A percentile compares a stretch with the other conserved stretches of the same genome.
phyloP scores from a whole-genome alignment of 1,284 basidiomycete species.

The Puccinia hordei region DNA sequence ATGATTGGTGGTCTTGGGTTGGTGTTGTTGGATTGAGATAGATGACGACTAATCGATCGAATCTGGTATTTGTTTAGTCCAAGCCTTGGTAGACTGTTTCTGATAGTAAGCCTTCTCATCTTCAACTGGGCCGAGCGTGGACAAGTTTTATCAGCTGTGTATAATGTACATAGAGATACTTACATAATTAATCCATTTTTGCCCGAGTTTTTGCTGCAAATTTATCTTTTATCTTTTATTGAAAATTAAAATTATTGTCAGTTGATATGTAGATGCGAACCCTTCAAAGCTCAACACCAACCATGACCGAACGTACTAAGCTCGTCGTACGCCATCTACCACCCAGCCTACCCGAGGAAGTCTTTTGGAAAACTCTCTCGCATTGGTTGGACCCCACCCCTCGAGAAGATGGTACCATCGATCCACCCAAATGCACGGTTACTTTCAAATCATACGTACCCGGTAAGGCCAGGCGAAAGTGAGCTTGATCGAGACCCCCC shows the following conservation, averaged over 20 bases:
- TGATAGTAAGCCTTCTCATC: too few species aligned
- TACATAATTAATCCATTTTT: too few species aligned
- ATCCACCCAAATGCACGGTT: slow-evolving; percentile 66
- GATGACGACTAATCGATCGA: background rate
- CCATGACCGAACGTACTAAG: slow-evolving; percentile 65
- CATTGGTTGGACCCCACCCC: slow-evolving; percentile 79
- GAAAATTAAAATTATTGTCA: background rate
- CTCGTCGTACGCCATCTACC: slow-evolving; percentile 84
- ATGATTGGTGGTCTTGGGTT: slow-evolving; percentile 29
- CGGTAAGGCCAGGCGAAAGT: slow-evolving; percentile 53
- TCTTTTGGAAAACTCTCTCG: slow-evolving; percentile 89
- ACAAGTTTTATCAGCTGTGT: too few species aligned
- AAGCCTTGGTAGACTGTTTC: background rate
- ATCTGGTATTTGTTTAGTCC: background rate
- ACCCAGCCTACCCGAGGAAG: slow-evolving; percentile 82
- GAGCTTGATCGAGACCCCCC: slow-evolving; percentile 4
- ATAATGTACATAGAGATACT: too few species aligned
- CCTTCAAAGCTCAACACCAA: background rate
- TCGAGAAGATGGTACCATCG: slow-evolving; percentile 70
- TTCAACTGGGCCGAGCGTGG: too few species aligned
- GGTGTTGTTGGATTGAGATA: background rate
- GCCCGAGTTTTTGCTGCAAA: too few species aligned
- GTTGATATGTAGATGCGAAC: background rate
- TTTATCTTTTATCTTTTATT: too few species aligned
- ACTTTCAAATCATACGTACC: slow-evolving; percentile 35